Evolutionary conservation across 1,139 yeast species (phyloP).

Genomic region (Hanseniaspora gamundiae): DNA sequence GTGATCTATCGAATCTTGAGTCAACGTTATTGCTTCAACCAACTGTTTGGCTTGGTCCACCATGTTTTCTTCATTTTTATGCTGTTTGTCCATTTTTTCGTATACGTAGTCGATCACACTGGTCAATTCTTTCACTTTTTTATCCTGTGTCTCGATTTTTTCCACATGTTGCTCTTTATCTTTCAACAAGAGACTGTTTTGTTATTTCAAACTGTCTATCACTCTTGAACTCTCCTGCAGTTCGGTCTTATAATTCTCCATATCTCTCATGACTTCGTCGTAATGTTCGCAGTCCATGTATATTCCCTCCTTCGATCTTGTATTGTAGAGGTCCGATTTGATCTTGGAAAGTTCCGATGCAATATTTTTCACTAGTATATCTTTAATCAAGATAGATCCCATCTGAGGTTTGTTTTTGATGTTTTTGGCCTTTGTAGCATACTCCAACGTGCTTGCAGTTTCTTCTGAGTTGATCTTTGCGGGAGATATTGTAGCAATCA

Average conservation of each 20-base stretch:
- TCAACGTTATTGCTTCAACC: constrained; percentile 20
- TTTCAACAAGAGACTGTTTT: constrained; percentile 19
- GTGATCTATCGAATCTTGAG: constrained; percentile 22
- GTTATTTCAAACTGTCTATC: constrained; percentile 26
- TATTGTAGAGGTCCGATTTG: constrained; percentile 45
- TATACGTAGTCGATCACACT: constrained; percentile 23
- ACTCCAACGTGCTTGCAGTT: constrained; percentile 51
- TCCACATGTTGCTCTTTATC: constrained; percentile 22
- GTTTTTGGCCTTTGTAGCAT: constrained; percentile 54
- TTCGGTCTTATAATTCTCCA: constrained; percentile 35
- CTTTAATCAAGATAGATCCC: constrained; percentile 35
- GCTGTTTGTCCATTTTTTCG: constrained; percentile 26
- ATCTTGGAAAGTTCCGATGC: constrained; percentile 44
- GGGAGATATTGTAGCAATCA: constrained; percentile 58
- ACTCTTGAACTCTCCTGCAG: constrained; percentile 31
- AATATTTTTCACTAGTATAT: constrained; percentile 43
- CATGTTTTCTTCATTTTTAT: constrained; percentile 24
- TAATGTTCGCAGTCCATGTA: constrained; percentile 49
- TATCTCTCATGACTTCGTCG: constrained; percentile 34
- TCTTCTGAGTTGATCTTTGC: constrained; percentile 51
- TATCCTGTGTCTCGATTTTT: constrained; percentile 20
- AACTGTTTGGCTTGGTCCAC: constrained; percentile 25
- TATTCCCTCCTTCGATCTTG: constrained; percentile 52
- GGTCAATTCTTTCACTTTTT: constrained; percentile 22
- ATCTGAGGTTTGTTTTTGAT: constrained; percentile 51